Conservation (phyloP, 1,284 basidiomycete genomes). For the Schizophyllum amplum region DNA sequence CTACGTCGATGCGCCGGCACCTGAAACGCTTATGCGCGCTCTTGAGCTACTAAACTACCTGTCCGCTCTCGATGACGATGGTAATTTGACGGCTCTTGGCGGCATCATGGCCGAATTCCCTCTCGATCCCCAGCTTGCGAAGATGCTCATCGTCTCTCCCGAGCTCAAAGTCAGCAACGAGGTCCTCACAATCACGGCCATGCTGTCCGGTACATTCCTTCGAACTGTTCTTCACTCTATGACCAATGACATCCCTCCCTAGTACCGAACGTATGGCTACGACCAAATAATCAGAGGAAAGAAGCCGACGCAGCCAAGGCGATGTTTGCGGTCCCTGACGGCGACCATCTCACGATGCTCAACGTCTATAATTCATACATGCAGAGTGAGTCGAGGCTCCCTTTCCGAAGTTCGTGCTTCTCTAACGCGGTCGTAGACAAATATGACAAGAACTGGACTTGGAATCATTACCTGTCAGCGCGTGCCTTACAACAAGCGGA, state of each 20-base stretch:
- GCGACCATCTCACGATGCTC: slow-evolving; percentile 91
- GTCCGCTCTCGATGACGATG: slow-evolving; percentile 90
- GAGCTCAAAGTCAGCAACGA: slow-evolving; percentile 92
- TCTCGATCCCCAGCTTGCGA: slow-evolving; percentile 68
- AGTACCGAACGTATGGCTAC: slow-evolving; percentile 93
- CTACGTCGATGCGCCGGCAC: slow-evolving; percentile 94
- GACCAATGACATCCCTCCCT: slow-evolving; percentile 5
- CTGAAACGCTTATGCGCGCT: slow-evolving; percentile 97
- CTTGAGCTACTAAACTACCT: slow-evolving; percentile 93
- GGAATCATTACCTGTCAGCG: slow-evolving; percentile 85
- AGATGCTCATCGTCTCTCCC: slow-evolving; percentile 75
- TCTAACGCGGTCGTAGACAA: slow-evolving; percentile 36
- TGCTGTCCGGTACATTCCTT: slow-evolving; percentile 73
- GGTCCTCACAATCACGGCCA: slow-evolving; percentile 90
- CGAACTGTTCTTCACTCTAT: background rate
- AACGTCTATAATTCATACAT: slow-evolving; percentile 96
- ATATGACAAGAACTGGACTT: slow-evolving; percentile 84
- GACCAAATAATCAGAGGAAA: slow-evolving; percentile 81
- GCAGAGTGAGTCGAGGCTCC: slow-evolving; percentile 47
- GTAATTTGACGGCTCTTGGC: slow-evolving; percentile 84
- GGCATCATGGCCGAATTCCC: slow-evolving; percentile 97
- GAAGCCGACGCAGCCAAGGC: slow-evolving; percentile 63
- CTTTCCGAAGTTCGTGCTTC: background rate
- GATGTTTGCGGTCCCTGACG: slow-evolving; percentile 84
- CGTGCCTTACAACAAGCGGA: slow-evolving; percentile 88